Evolutionary conservation across 306 rosid genomes (phyloP).

Genomic region (Quercus rubra): DNA sequence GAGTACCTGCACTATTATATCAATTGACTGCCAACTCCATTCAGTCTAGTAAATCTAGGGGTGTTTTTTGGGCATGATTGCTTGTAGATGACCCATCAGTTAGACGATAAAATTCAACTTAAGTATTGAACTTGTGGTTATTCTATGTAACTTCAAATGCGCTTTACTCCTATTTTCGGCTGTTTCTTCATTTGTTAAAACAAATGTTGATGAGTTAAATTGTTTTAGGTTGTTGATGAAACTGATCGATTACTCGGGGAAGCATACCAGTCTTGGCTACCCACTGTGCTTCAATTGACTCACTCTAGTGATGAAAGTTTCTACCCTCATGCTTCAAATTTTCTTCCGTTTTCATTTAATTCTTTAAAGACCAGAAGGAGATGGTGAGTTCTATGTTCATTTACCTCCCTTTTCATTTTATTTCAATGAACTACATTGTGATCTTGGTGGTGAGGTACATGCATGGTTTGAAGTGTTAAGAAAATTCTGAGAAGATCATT

Average conservation of each 20-base stretch:
- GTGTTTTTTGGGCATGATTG: neutral
- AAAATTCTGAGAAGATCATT: neutral
- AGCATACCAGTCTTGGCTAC: conserved; percentile 92
- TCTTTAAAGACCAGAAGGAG: conserved; percentile 72
- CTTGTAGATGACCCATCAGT: neutral
- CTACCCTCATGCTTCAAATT: conserved; percentile 37
- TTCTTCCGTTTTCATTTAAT: conserved; percentile 42
- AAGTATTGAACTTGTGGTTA: neutral
- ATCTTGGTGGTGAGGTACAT: neutral
- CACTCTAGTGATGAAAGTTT: conserved; percentile 37
- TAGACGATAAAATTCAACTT: neutral
- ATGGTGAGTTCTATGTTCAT: conserved; percentile 54
- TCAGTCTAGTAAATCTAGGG: neutral
- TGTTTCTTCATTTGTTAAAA: neutral
- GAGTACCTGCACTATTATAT: neutral
- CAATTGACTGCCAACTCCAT: neutral
- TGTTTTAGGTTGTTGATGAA: conserved; percentile 89
- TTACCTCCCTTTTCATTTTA: conserved; percentile 14
- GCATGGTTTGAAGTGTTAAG: conserved; percentile 7
- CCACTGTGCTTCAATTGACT: conserved; percentile 66
- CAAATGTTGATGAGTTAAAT: conserved; percentile 29
- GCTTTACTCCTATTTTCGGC: neutral
- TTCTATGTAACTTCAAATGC: neutral
- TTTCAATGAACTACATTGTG: neutral
- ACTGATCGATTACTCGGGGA: conserved; percentile 86